Conservation (phyloP, 352 stramenopile genomes). For the Achlya hypogyna region DNA sequence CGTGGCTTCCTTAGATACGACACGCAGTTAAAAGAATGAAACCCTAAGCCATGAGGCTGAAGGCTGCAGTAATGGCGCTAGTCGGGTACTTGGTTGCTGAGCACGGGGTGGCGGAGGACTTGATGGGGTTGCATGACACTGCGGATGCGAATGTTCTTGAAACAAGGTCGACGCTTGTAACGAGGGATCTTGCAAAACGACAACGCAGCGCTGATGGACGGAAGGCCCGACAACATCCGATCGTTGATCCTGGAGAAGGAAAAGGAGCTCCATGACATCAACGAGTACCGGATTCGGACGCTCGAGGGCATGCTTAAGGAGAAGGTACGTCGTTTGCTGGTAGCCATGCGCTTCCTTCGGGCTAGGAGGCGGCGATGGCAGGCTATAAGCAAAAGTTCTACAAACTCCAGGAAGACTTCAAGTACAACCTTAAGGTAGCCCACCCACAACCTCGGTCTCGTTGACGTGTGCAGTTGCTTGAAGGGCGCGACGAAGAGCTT, state of each 20-base stretch:
- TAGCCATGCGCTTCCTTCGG: neutral
- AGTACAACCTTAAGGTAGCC: slow-evolving; percentile 84
- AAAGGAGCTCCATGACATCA: slow-evolving; percentile 88
- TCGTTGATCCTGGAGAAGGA: slow-evolving; percentile 86
- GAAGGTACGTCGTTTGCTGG: slow-evolving; percentile 32
- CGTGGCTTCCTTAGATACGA: too few relatives aligned
- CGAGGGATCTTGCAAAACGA: neutral
- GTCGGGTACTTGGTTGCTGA: neutral
- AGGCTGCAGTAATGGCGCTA: too few relatives aligned
- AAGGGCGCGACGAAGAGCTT: slow-evolving; percentile 86
- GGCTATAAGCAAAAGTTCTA: slow-evolving; percentile 63
- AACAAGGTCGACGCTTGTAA: neutral
- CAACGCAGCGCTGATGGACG: neutral
- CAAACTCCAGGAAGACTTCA: slow-evolving; percentile 89
- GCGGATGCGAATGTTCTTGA: too few relatives aligned
- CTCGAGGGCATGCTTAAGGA: slow-evolving; percentile 69
- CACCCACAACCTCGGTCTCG: neutral
- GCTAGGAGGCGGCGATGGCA: slow-evolving; percentile 32
- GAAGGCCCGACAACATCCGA: slow-evolving; percentile 40
- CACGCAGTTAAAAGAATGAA: too few relatives aligned
- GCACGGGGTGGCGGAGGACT: neutral
- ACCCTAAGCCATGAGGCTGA: too few relatives aligned
- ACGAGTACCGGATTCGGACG: slow-evolving; percentile 82
- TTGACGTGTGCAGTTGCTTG: slow-evolving; percentile 36
- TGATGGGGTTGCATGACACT: neutral